Base-by-base conservation (phyloP, 306 rosid species). In the Prunus salicina region DNA sequence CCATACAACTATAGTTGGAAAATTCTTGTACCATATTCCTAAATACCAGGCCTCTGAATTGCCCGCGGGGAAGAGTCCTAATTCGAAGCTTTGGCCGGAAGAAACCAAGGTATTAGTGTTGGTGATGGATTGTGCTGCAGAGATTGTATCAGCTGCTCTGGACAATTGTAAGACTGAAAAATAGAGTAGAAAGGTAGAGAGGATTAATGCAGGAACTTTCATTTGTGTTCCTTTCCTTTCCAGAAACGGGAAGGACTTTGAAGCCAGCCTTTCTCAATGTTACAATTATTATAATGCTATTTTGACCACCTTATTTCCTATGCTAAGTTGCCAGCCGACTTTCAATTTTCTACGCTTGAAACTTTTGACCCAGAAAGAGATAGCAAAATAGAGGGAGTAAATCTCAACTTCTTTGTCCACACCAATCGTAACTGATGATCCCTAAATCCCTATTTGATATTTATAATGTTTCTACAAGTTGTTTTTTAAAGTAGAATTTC, bases 1-100 rank as follows among this genome's bases (percentile, higher is more conserved):
- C 79, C 83, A 80, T 11, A 68, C 84, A 69, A 69, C 51, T 7
- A 1, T 25, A 19, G 12, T 13, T 6, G 76, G 72, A 3, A 51
- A 25, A 3, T n/a, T 69, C 52, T 53, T 76, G 63, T 71, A 81
- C 84, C 74, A 76, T 30, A 76, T 71, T 45, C 81, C 81, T 25
- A 81, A 3, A 50, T 76, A 82, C 49, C 68, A 38, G 32, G 57
- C 76, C 3, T 28, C 3, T 2, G 76, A 78, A 18, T 50, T 67
- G 9, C 34, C 72, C 19, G 25, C 3, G 3, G 51, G 14, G 76
- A 74, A 80, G 79, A 74, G 65, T 18, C 83, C 83, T 5, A 76
- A 56, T 56, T 58, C 79, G 27, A 76, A 76, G 32, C 41, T 69
- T 76, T 62, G 19, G 24, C 27, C 8, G 4, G 66, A 22, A 14